Evolutionary conservation across 179 eudicot genomes (phyloP).

Genomic region (Carnegiea gigantea): DNA sequence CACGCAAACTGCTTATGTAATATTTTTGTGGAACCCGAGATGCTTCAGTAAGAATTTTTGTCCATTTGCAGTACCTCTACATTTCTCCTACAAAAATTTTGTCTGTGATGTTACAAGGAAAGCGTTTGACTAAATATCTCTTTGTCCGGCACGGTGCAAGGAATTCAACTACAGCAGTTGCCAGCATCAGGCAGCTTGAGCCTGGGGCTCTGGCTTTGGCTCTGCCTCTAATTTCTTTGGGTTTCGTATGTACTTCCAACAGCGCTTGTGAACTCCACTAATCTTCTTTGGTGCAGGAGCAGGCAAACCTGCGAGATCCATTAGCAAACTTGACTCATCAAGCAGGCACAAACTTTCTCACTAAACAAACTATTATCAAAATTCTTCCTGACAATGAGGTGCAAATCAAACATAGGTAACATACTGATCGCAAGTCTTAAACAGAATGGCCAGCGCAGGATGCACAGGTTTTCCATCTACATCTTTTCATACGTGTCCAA

Average conservation of each 20-base stretch:
- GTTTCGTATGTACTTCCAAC: slow-evolving; percentile 75
- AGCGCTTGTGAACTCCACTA: slow-evolving; percentile 92
- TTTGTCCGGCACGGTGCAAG: slow-evolving; percentile 2
- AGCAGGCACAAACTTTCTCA: background rate
- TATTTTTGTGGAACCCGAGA: background rate
- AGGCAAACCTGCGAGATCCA: slow-evolving; percentile 63
- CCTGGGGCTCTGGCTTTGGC: slow-evolving; percentile 46
- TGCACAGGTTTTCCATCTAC: background rate
- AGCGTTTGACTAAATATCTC: slow-evolving; percentile 10
- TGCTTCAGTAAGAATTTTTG: no score
- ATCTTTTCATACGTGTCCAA: background rate
- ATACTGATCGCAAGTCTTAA: background rate
- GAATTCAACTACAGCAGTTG: background rate
- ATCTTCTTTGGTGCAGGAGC: slow-evolving; percentile 81
- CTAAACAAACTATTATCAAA: background rate
- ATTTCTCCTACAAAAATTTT: slow-evolving; percentile 14
- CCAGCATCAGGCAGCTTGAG: slow-evolving; percentile 48
- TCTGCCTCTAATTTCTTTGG: slow-evolving; percentile 45
- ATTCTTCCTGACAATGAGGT: background rate
- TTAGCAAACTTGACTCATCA: background rate
- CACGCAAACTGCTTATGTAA: background rate
- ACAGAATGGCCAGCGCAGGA: background rate
- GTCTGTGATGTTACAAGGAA: slow-evolving; percentile 5
- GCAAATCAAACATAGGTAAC: background rate
- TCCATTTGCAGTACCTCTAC: background rate